Conservation (phyloP, 768 basidiomycete species). For the Termitomyces titanicus region DNA sequence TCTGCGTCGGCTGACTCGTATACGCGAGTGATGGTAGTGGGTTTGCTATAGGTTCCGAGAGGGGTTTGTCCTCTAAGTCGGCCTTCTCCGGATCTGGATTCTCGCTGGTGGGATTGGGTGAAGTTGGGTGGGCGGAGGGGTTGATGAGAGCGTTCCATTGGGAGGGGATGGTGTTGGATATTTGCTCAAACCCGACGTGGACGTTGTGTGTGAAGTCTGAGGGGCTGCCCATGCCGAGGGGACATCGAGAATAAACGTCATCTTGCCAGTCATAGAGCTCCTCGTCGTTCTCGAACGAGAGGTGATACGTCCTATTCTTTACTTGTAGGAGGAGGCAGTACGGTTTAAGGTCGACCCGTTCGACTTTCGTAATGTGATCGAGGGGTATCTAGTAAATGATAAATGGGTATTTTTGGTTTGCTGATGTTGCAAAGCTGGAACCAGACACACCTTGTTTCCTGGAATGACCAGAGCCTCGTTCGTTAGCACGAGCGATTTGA, state of each 20-base stretch:
- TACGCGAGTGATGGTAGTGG: slow-evolving; percentile 14
- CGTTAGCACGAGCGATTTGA: slow-evolving; percentile 18
- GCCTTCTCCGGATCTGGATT: slow-evolving; percentile 6
- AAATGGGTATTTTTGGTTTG: not conserved
- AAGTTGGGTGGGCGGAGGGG: not conserved
- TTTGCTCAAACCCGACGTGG: slow-evolving; percentile 32
- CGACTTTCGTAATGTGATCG: slow-evolving; percentile 32
- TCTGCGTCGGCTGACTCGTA: slow-evolving; percentile 3
- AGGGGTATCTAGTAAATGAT: slow-evolving; percentile 21
- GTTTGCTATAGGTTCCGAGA: not conserved
- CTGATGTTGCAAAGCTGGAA: not conserved
- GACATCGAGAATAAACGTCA: slow-evolving; percentile 38
- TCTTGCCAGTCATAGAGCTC: slow-evolving; percentile 46
- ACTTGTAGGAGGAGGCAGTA: slow-evolving; percentile 33
- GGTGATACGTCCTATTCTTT: slow-evolving; percentile 27
- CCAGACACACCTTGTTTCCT: slow-evolving; percentile 13
- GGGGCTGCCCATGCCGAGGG: slow-evolving; percentile 30
- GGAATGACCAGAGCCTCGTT: slow-evolving; percentile 15
- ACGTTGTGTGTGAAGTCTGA: slow-evolving; percentile 37
- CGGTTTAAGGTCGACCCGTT: slow-evolving; percentile 34
- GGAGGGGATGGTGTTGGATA: slow-evolving; percentile 19
- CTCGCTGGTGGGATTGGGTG: too few species aligned
- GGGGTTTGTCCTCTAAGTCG: slow-evolving; percentile 2
- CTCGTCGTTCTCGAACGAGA: slow-evolving; percentile 34
- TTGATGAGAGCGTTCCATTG: slow-evolving; percentile 15